A percentile compares a stretch with the other conserved stretches of the same genome.
Evolutionary conservation across 2,329 filamentous ascomycete species (phyloP).

Genomic region (Fulvia fulva): DNA sequence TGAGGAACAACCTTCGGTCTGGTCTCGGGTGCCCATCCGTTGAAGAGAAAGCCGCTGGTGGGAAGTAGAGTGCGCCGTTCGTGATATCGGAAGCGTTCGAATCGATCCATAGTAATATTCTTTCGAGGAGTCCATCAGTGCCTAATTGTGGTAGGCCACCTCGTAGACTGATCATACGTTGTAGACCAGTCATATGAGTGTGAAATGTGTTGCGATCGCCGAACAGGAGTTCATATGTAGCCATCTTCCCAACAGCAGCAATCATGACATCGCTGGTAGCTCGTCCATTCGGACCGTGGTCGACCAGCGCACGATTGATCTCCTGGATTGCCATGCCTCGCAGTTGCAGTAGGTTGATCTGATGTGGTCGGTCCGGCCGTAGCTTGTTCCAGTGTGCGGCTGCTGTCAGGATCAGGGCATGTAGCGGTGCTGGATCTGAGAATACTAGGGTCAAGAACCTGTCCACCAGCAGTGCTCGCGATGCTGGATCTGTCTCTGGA

Average conservation of each 20-base stretch:
- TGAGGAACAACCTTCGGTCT: slow-evolving; percentile 18
- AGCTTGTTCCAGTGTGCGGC: slow-evolving; percentile 40
- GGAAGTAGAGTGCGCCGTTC: slow-evolving; percentile 28
- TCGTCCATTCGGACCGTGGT: slow-evolving; percentile 21
- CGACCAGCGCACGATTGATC: slow-evolving; percentile 41
- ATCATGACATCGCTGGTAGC: slow-evolving; percentile 43
- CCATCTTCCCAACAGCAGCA: slow-evolving; percentile 50
- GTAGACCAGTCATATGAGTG: slow-evolving; percentile 48
- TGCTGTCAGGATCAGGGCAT: slow-evolving; percentile 41
- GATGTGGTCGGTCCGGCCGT: slow-evolving; percentile 28
- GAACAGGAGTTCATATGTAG: slow-evolving; percentile 51
- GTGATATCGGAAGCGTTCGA: slow-evolving; percentile 28
- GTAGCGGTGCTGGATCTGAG: slow-evolving; percentile 38
- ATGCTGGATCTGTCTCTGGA: slow-evolving; percentile 39
- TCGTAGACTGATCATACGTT: slow-evolving; percentile 42
- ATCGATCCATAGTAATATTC: slow-evolving; percentile 50
- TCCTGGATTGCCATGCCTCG: slow-evolving; percentile 43
- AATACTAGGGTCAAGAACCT: slow-evolving; percentile 43
- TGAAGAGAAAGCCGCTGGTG: slow-evolving; percentile 18
- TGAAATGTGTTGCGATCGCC: slow-evolving; percentile 42
- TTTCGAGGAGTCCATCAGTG: slow-evolving; percentile 44
- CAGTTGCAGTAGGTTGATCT: slow-evolving; percentile 40
- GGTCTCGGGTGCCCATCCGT: slow-evolving; percentile 16
- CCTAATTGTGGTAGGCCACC: slow-evolving; percentile 45
- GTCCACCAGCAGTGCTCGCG: slow-evolving; percentile 36